Percentiles rank a stretch among this genome's conserved stretches.
Conservation (phyloP, 345 rosid genomes). For the Punica granatum region DNA sequence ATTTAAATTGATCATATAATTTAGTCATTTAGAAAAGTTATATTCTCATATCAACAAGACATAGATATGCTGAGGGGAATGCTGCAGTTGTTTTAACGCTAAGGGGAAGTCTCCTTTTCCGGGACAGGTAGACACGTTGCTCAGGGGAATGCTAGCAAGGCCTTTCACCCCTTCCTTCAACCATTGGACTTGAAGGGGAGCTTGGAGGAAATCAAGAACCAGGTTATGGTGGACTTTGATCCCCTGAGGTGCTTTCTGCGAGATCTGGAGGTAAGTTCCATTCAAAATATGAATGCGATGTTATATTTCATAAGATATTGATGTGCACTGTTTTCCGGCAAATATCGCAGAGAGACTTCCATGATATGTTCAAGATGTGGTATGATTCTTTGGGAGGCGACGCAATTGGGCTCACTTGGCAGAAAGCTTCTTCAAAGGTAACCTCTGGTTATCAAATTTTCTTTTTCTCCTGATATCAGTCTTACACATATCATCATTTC, state of each 20-base stretch:
- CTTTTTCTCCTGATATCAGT: background rate
- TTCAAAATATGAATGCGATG: background rate
- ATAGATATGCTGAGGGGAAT: too few species aligned
- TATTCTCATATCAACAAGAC: background rate
- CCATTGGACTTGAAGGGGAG: slow-evolving; percentile 51
- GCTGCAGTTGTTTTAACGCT: too few species aligned
- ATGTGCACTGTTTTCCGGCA: slow-evolving; percentile 4
- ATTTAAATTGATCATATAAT: background rate
- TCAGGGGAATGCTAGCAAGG: slow-evolving; percentile 55
- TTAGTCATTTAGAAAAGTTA: background rate
- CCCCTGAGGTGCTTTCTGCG: slow-evolving; percentile 58
- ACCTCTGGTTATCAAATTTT: background rate
- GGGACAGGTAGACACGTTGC: slow-evolving; percentile 73
- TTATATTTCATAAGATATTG: background rate
- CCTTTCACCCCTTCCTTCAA: slow-evolving; percentile 46
- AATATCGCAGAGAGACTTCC: slow-evolving; percentile 45
- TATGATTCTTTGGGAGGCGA: slow-evolving; percentile 86
- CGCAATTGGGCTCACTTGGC: slow-evolving; percentile 81
- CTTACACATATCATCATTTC: background rate
- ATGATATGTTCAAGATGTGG: slow-evolving; percentile 61
- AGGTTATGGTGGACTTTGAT: slow-evolving; percentile 64
- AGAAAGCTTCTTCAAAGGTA: slow-evolving; percentile 52
- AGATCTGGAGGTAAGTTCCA: slow-evolving; percentile 61
- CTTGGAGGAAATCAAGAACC: slow-evolving; percentile 43
- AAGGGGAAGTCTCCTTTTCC: too few species aligned